phyloP scores from a whole-genome alignment of 495 filamentous ascomycete genomes.

The Daldinia childiae region DNA sequence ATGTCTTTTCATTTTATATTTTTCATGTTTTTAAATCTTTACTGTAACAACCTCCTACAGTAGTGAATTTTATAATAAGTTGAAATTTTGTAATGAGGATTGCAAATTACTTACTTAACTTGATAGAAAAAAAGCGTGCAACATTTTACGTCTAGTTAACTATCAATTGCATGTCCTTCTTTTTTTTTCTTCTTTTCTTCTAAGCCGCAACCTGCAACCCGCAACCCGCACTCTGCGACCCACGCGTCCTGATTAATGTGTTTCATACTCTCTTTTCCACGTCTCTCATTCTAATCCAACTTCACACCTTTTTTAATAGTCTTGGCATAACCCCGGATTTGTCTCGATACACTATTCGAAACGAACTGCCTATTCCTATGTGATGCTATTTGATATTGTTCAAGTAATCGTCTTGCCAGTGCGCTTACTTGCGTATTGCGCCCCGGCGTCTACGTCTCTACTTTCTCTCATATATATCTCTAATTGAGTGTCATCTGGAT shows the following conservation, averaged over 20 bases:
- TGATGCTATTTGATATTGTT: conserved; percentile 38
- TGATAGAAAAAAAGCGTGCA: conserved; percentile 17
- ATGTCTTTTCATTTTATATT: not conserved
- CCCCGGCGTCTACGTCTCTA: conserved; percentile 24
- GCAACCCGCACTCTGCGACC: conserved; percentile 29
- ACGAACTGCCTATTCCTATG: conserved; percentile 31
- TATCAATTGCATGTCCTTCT: conserved; percentile 36
- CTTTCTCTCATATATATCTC: conserved; percentile 14
- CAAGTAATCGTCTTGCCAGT: conserved; percentile 28
- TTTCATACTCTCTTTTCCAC: conserved; percentile 40
- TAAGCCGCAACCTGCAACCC: not conserved
- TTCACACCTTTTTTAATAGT: conserved; percentile 22
- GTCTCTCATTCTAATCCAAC: conserved; percentile 35
- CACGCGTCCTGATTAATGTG: conserved; percentile 43
- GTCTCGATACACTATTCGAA: conserved; percentile 33
- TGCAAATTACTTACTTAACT: not conserved
- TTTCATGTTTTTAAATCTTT: not conserved
- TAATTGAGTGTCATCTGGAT: conserved; percentile 42
- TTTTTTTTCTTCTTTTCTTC: conserved; percentile 10
- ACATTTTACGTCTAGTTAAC: conserved; percentile 31
- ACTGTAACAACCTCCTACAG: conserved; percentile 13
- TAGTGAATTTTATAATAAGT: conserved; percentile 1
- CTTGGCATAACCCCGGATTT: conserved; percentile 5
- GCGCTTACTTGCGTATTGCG: conserved; percentile 37
- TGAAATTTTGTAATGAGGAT: not conserved